phyloP scores from a whole-genome alignment of 805 yeast species.

The Groenewaldozyma salmanticensis region DNA sequence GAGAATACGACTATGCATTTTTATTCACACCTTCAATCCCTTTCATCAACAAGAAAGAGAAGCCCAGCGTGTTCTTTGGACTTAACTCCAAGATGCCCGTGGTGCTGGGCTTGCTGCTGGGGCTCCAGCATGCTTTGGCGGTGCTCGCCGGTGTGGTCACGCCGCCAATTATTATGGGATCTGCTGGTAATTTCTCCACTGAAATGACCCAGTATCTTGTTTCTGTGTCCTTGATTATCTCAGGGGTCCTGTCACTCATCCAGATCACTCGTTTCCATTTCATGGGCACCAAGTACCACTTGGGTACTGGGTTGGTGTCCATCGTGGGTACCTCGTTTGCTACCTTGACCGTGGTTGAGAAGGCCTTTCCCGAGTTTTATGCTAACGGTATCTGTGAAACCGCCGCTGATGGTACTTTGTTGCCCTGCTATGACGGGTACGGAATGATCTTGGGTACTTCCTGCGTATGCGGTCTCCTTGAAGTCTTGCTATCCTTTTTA shows the following conservation, averaged over 20 bases:
- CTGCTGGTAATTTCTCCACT: slow-evolving; percentile 47
- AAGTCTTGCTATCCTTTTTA: slow-evolving; percentile 61
- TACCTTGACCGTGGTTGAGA: slow-evolving; percentile 69
- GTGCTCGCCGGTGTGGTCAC: slow-evolving; percentile 89
- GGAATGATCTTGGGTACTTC: slow-evolving; percentile 82
- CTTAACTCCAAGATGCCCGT: slow-evolving; percentile 72
- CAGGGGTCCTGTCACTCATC: slow-evolving; percentile 59
- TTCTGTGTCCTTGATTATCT: slow-evolving; percentile 61
- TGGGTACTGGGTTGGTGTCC: slow-evolving; percentile 83
- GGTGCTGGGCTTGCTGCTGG: slow-evolving; percentile 64
- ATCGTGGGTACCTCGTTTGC: slow-evolving; percentile 91
- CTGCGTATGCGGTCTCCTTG: slow-evolving; percentile 65
- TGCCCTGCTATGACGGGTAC: slow-evolving; percentile 85
- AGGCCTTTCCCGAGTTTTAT: slow-evolving; percentile 78
- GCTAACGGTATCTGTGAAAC: slow-evolving; percentile 54
- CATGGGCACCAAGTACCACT: slow-evolving; percentile 58
- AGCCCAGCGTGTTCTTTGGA: slow-evolving; percentile 67
- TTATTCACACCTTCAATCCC: slow-evolving; percentile 78
- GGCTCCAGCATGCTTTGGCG: slow-evolving; percentile 79
- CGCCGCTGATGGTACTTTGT: slow-evolving; percentile 50
- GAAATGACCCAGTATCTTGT: slow-evolving; percentile 51
- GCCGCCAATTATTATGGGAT: slow-evolving; percentile 68
- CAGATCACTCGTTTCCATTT: slow-evolving; percentile 79
- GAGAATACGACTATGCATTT: slow-evolving; percentile 75
- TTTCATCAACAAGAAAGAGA: slow-evolving; percentile 42